phyloP scores from a whole-genome alignment of 495 filamentous ascomycete species.

The Penicillium malachiteum region DNA sequence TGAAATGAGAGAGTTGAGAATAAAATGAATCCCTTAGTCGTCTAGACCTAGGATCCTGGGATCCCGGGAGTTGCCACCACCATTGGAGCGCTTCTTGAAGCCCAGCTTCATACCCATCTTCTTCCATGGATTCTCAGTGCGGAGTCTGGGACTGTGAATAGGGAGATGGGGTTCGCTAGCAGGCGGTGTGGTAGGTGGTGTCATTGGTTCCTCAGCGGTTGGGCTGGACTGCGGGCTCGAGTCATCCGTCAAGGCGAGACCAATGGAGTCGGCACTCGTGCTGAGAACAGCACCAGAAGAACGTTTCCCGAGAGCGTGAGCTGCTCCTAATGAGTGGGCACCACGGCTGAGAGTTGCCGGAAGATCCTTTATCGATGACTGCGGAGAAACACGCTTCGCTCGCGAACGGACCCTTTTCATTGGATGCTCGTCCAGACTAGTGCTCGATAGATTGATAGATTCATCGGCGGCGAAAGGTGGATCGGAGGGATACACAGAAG shows the following conservation, averaged over 20 bases:
- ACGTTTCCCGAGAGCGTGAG: constrained; percentile 37
- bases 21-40: constrained; percentile 22
- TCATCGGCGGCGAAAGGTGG: constrained; percentile 34
- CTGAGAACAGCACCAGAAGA: constrained; percentile 36
- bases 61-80: constrained; percentile 34
- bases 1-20: not conserved
- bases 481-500: constrained; percentile 33
- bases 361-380: constrained; percentile 42
- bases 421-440: constrained; percentile 32
- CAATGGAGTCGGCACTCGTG: constrained; percentile 39
- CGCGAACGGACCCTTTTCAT: constrained; percentile 36
- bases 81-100: constrained; percentile 58
- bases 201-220: constrained; percentile 68
- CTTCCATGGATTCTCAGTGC: constrained; percentile 70
- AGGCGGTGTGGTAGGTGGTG: constrained; percentile 84
- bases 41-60: constrained; percentile 35
- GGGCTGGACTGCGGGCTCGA: constrained; percentile 45
- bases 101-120: constrained; percentile 79
- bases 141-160: constrained; percentile 52
- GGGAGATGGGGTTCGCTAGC: constrained; percentile 56
- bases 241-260: constrained; percentile 46
- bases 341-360: constrained; percentile 28
- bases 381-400: constrained; percentile 43
- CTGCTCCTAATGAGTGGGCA: constrained; percentile 34
- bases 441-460: constrained; percentile 31